These are phyloP conservation scores for Camellia granthamiana DNA, from an alignment of 148 eudicot genomes.

Conservation along the genomic window DNA sequence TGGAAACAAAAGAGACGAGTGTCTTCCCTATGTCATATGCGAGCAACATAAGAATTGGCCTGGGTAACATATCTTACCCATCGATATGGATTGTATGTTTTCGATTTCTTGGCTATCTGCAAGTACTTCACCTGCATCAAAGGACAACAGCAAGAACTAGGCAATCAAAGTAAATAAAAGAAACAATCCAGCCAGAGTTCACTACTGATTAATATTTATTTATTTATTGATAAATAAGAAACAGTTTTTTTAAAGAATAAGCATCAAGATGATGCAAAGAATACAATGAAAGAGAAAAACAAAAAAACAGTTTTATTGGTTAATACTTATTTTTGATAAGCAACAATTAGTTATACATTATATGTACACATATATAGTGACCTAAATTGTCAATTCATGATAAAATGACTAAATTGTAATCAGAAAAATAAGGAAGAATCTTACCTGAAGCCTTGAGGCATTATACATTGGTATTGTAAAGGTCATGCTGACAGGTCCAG, in stretches of 20 bases:
- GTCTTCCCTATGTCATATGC: slow-evolving; percentile 46
- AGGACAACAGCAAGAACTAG: background rate
- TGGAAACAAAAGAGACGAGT: background rate
- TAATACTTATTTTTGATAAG: no score
- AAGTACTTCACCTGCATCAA: slow-evolving; percentile 69
- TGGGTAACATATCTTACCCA: slow-evolving; percentile 93
- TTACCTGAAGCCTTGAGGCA: slow-evolving; percentile 92
- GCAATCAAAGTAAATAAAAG: background rate
- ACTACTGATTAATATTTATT: background rate
- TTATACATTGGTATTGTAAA: slow-evolving; percentile 97
- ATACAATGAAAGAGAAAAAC: no score
- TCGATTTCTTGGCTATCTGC: slow-evolving; percentile 76
- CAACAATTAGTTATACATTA: no score
- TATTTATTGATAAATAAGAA: no score
- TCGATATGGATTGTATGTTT: slow-evolving; percentile 70
- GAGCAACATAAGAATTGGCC: slow-evolving; percentile 84
- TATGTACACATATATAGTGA: no score
- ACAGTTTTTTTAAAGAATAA: no score
- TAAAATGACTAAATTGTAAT: background rate
- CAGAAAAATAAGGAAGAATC: background rate
- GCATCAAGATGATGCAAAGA: no score
- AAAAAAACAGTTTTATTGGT: no score
- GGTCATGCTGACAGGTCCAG: slow-evolving; percentile 96
- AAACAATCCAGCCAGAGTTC: slow-evolving; percentile 1
- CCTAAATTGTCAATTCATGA: background rate